Conservation (phyloP, 768 basidiomycete species). For the Pleurotus giganteus region DNA sequence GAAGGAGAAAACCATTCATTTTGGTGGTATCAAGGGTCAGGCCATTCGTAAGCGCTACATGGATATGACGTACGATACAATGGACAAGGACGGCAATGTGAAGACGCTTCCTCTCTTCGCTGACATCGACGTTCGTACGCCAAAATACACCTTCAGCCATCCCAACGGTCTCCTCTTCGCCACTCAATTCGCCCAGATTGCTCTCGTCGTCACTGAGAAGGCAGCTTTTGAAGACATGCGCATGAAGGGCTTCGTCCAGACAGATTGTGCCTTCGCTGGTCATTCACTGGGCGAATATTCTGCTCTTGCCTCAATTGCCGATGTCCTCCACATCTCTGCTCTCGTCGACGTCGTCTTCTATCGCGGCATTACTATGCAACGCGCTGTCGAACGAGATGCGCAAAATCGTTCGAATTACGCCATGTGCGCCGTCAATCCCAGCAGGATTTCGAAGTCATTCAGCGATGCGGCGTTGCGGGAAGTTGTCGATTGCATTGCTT, state of each 20-base stretch:
- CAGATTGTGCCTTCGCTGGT: constrained; percentile 91
- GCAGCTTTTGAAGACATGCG: constrained; percentile 99
- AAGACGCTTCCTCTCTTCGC: constrained; percentile 95
- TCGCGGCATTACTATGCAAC: constrained; percentile 99
- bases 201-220: constrained; percentile 96
- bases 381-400: constrained; percentile 94
- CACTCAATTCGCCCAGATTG: constrained; percentile 98
- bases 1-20: constrained; percentile 97
- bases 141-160: constrained; percentile 97
- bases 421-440: constrained; percentile 99
- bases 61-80: constrained; percentile 98
- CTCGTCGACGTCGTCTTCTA: constrained; percentile 99
- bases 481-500: constrained; percentile 89
- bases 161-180: constrained; percentile 94
- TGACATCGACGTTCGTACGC: constrained; percentile 92
- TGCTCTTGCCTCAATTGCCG: constrained; percentile 95
- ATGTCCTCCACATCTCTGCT: constrained; percentile 91
- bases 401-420: constrained; percentile 94
- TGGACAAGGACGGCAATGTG: constrained; percentile 94
- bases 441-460: constrained; percentile 92
- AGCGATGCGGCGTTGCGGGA: constrained; percentile 95
- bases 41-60: constrained; percentile 99
- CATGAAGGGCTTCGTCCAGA: constrained; percentile 91
- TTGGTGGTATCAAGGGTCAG: constrained; percentile 98
- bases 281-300: constrained; percentile 99